Evolutionary conservation across 768 basidiomycete genomes (phyloP).

Genomic region (Lactifluus volemus): DNA sequence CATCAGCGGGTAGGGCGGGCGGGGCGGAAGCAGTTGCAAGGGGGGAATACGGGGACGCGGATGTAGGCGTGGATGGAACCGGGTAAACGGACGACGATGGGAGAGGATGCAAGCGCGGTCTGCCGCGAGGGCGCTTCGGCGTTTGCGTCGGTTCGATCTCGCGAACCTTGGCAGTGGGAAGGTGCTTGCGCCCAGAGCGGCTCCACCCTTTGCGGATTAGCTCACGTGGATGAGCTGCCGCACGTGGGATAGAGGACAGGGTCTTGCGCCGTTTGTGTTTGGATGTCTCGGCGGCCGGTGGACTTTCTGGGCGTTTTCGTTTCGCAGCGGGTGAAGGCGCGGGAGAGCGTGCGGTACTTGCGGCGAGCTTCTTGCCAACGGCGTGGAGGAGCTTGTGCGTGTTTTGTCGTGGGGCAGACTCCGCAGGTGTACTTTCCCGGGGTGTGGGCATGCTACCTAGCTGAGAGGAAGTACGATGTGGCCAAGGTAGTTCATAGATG

Average conservation of each 20-base stretch:
- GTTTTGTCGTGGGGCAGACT: constrained; percentile 36
- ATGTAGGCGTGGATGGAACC: background rate
- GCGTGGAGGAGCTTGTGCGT: constrained; percentile 42
- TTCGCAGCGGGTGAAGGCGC: constrained; percentile 15
- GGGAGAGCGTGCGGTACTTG: constrained; percentile 29
- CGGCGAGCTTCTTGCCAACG: constrained; percentile 44
- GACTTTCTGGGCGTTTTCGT: constrained; percentile 16
- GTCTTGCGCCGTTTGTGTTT: constrained; percentile 44
- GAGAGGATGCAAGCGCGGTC: constrained; percentile 10
- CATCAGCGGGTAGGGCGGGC: background rate
- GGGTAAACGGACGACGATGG: background rate
- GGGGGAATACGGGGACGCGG: background rate
- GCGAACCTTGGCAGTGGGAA: constrained; percentile 27
- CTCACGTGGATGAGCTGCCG: constrained; percentile 19
- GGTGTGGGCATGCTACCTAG: constrained; percentile 36
- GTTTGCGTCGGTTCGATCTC: constrained; percentile 24
- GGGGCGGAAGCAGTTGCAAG: constrained; percentile 4
- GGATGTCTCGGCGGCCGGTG: constrained; percentile 17
- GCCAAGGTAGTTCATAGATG: constrained; percentile 69
- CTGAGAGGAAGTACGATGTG: constrained; percentile 48
- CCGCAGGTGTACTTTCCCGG: constrained; percentile 31
- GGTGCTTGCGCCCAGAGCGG: constrained; percentile 26
- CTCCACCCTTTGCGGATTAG: constrained; percentile 22
- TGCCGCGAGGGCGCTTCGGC: constrained; percentile 17
- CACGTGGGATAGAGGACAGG: background rate